These are phyloP conservation scores for Funneliformis caledonium DNA, from an alignment of 371 early-diverging fungal genomes.

Conservation along the genomic window DNA sequence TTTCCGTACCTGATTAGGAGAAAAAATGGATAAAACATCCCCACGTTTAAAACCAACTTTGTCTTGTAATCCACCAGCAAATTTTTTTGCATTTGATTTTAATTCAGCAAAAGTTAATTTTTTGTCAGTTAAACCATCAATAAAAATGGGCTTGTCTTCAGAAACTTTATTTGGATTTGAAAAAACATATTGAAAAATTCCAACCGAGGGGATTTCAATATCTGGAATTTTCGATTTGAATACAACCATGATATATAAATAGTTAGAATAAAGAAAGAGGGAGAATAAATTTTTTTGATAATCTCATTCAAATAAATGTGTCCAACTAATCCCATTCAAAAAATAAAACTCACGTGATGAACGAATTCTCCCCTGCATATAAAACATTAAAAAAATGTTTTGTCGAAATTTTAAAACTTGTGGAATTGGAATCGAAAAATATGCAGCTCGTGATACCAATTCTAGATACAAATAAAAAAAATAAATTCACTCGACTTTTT, in stretches of 20 bases:
- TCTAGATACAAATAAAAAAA: too few relatives aligned
- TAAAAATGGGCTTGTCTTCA: conserved; percentile 54
- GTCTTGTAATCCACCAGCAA: conserved; percentile 43
- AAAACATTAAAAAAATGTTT: too few relatives aligned
- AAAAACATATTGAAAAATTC: conserved; percentile 20
- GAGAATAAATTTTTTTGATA: too few relatives aligned
- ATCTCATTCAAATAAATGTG: too few relatives aligned
- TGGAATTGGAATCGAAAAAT: too few relatives aligned
- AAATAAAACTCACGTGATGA: too few relatives aligned
- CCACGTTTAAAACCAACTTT: conserved; percentile 58
- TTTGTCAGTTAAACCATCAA: conserved; percentile 62
- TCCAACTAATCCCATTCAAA: too few relatives aligned
- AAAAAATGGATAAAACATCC: conserved; percentile 69
- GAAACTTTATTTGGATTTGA: conserved; percentile 40
- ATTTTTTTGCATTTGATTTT: conserved; percentile 15
- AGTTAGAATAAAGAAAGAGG: too few relatives aligned
- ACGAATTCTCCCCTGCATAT: too few relatives aligned
- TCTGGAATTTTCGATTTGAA: conserved; percentile 46
- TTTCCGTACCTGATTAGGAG: conserved; percentile 69
- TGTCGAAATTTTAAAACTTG: too few relatives aligned
- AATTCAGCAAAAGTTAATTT: conserved; percentile 68
- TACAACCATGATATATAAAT: neutral
- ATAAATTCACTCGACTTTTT: too few relatives aligned
- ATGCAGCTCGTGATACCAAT: too few relatives aligned
- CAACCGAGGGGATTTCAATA: conserved; percentile 24